These are phyloP conservation scores for Trichoderma asperelloides DNA, from an alignment of 495 filamentous ascomycete genomes.

Conservation along the genomic window DNA sequence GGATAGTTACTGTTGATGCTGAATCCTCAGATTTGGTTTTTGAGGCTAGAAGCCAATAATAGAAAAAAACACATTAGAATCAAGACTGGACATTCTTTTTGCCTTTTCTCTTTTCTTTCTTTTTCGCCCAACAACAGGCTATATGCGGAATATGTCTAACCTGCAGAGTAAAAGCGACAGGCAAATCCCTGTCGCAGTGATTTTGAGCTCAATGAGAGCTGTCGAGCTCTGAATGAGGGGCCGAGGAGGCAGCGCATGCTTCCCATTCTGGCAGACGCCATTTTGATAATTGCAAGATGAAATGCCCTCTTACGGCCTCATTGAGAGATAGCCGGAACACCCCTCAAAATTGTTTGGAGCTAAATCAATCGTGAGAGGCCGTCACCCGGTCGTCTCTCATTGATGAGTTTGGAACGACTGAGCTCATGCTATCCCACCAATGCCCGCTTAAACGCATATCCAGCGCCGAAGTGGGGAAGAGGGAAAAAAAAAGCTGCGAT, in stretches of 20 bases:
- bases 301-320: neutral
- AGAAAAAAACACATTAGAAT: neutral
- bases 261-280: neutral
- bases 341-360: neutral
- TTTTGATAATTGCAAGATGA: neutral
- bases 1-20: constrained; percentile 31
- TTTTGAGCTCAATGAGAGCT: constrained; percentile 2
- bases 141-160: neutral
- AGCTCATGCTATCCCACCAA: constrained; percentile 2
- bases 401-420: neutral
- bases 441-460: neutral
- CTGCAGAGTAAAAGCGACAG: neutral
- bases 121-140: neutral
- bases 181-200: constrained; percentile 1
- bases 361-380: neutral
- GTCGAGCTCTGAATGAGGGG: neutral
- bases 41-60: neutral
- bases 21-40: neutral
- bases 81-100: neutral
- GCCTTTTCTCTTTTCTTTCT: neutral
- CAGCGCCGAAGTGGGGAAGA: neutral
- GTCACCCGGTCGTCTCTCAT: neutral
- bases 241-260: neutral
- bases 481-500: neutral
- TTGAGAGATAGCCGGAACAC: neutral